phyloP scores from a whole-genome alignment of 1,284 basidiomycete species.

The Meripilus lineatus region DNA sequence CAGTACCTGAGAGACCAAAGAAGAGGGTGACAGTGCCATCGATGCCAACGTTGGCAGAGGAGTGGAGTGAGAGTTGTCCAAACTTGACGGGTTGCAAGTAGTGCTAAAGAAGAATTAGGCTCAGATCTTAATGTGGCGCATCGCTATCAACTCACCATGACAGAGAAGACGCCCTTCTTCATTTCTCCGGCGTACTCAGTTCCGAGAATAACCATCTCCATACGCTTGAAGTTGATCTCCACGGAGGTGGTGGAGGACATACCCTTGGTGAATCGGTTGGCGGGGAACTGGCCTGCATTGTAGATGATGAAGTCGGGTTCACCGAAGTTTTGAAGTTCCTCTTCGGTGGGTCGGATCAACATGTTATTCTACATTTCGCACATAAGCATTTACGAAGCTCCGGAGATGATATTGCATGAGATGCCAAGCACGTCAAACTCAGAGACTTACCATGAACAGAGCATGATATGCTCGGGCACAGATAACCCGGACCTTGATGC shows the following conservation, averaged over 20 bases:
- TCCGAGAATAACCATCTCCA: conserved; percentile 99
- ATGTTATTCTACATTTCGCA: conserved; percentile 78
- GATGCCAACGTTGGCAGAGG: conserved; percentile 96
- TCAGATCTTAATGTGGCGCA: conserved; percentile 4
- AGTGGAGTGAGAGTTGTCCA: conserved; percentile 96
- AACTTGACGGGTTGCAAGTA: conserved; percentile 99
- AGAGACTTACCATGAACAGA: conserved; percentile 88
- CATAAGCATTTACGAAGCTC: conserved; percentile 11
- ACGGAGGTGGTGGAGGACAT: conserved; percentile 99
- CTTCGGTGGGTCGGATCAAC: conserved; percentile 96
- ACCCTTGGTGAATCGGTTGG: conserved; percentile 99
- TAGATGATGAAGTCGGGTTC: conserved; percentile 99
- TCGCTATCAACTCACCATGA: conserved; percentile 64
- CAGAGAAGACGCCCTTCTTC: conserved; percentile 99
- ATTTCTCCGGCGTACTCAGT: conserved; percentile 99
- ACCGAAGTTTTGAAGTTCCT: conserved; percentile 94
- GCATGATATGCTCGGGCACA: conserved; percentile 99
- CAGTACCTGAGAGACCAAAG: conserved; percentile 98
- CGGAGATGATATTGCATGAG: conserved; percentile 7
- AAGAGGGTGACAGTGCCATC: conserved; percentile 95
- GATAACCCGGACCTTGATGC: conserved; percentile 99
- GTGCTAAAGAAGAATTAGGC: conserved; percentile 48
- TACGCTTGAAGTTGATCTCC: conserved; percentile 99
- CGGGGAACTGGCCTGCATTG: conserved; percentile 99
- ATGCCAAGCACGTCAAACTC: neutral